Evolutionary conservation across 1,139 yeast species (phyloP), one percentile per base, ranked within the genome.

Genomic region (Blastobotrys indianensis): DNA sequence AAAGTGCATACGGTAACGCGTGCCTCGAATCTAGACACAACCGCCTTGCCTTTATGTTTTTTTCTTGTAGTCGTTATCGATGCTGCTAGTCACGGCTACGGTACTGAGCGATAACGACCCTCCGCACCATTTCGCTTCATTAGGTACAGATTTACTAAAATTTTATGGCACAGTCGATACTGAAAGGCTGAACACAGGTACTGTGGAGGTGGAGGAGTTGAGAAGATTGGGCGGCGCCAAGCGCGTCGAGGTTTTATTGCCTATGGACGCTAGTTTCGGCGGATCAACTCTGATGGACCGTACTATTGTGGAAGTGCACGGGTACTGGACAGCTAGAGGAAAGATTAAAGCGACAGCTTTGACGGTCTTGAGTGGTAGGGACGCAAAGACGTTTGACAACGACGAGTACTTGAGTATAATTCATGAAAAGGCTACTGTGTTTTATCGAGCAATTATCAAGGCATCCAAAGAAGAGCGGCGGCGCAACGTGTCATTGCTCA

Each of bases 291-390:
- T 39, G 17, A 13, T 13, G n/a, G 12, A 13, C 29, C 29, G 36
- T 9, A 32, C 36, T 2, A 13, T 43, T 2, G 35, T 32, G 3
- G 47, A 44, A 23, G 37, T 44, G 2, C 32, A 39, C 9, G 47
- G 47, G 23, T 44, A 39, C 37, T 44, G 47, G 47, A 28, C 34
- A 2, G 20, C 28, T 3, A 11, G 20, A 10, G 40, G 44, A 2
- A 8, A 32, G 3, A 10, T 44, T 30, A 7, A 35, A 12, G 44
- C 44, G 7, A 23, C 23, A 2, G 23, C 23, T 3, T 30, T 41
- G 10, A 11, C 11, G 10, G 32, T 17, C 8, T 30, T 29, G 16
- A 17, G 13, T n/a, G 39, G 36, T 7, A 23, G 28, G n/a, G n/a
- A 37, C 12, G 33, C 33, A 31, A 31, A 13, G 15, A 31, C 33